phyloP scores from a whole-genome alignment of 805 yeast genomes.

The Yamadazyma takamatsuzukensis region DNA sequence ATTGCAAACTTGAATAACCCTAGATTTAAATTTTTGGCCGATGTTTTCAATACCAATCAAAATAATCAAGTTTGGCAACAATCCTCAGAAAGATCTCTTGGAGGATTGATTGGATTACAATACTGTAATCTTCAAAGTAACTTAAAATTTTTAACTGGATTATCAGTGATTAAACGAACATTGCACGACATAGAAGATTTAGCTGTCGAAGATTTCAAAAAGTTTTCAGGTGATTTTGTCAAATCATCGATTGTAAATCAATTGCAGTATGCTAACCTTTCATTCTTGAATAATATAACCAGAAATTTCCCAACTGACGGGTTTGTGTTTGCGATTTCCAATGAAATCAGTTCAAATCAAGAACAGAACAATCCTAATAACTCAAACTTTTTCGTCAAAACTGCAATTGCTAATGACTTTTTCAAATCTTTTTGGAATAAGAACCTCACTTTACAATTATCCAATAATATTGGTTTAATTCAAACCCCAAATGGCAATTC shows the following conservation, averaged over 20 bases:
- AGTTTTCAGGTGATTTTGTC: constrained; percentile 31
- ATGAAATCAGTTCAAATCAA: constrained; percentile 44
- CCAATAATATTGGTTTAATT: constrained; percentile 55
- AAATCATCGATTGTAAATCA: constrained; percentile 31
- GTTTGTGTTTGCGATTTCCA: constrained; percentile 55
- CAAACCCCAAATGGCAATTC: constrained; percentile 23
- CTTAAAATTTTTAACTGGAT: constrained; percentile 42
- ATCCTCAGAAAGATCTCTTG: constrained; percentile 52
- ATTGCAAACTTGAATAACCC: constrained; percentile 46
- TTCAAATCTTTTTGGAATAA: constrained; percentile 44
- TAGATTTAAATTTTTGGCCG: constrained; percentile 38
- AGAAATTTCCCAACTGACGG: constrained; percentile 45
- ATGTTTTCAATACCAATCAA: constrained; percentile 16
- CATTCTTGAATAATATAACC: constrained; percentile 19
- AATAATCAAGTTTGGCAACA: constrained; percentile 45
- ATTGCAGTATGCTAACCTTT: constrained; percentile 19
- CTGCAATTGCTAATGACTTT: constrained; percentile 24
- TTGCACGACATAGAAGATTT: constrained; percentile 47
- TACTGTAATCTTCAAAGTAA: constrained; percentile 15
- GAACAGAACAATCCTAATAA: constrained; percentile 20
- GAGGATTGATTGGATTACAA: constrained; percentile 51
- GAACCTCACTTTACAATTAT: constrained; percentile 46
- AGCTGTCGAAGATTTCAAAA: constrained; percentile 44
- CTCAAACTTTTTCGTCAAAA: constrained; percentile 29
- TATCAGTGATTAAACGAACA: constrained; percentile 57